These are phyloP conservation scores for Ogataea angusta DNA, from an alignment of 805 yeast species.

Conservation along the genomic window DNA sequence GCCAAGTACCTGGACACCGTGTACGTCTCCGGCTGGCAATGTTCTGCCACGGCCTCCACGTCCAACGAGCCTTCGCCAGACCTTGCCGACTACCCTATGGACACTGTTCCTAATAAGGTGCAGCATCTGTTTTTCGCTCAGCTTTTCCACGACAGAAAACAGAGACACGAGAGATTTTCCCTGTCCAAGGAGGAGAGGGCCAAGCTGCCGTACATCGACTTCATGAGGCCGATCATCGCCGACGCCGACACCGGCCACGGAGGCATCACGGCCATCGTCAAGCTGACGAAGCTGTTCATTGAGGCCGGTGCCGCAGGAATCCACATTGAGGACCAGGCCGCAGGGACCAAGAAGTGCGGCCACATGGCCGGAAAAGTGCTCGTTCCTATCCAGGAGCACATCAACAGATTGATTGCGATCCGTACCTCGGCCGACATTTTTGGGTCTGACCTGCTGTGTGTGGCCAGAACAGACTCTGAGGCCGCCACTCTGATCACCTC, in stretches of 20 bases:
- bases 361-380: constrained; percentile 99
- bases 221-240: constrained; percentile 90
- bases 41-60: constrained; percentile 95
- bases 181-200: constrained; percentile 62
- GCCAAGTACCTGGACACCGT: constrained; percentile 90
- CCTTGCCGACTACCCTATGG: constrained; percentile 97
- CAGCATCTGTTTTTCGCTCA: constrained; percentile 97
- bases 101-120: constrained; percentile 97
- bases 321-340: constrained; percentile 98
- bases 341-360: constrained; percentile 98
- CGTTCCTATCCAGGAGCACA: constrained; percentile 96
- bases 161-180: constrained; percentile 75
- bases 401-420: constrained; percentile 88
- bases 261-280: constrained; percentile 94
- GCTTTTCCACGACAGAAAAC: constrained; percentile 95
- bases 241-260: constrained; percentile 99
- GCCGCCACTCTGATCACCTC: constrained; percentile 95
- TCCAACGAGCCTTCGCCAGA: constrained; percentile 98
- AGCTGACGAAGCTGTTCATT: constrained; percentile 91
- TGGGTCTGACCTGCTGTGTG: constrained; percentile 79
- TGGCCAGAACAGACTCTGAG: constrained; percentile 96
- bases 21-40: constrained; percentile 98
- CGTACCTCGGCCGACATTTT: constrained; percentile 94
- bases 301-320: constrained; percentile 99
- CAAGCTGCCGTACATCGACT: constrained; percentile 74